These are phyloP conservation scores for Dentipellis sp. DNA, from an alignment of 768 basidiomycete genomes.

Conservation along the genomic window DNA sequence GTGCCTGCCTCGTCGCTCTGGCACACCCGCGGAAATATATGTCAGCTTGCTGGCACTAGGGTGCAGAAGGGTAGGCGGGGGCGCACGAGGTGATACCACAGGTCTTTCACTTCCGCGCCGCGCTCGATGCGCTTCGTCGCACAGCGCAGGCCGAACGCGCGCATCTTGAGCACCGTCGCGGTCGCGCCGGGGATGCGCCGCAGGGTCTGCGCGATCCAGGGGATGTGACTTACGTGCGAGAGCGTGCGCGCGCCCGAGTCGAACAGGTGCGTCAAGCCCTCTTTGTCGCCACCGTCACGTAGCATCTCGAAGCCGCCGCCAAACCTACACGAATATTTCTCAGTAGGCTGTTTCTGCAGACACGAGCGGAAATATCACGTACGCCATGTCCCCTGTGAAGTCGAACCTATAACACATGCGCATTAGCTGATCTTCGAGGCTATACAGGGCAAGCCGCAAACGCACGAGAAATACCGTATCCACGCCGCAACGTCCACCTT, in stretches of 20 bases:
- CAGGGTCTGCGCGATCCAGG: constrained; percentile 23
- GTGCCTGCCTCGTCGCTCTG: not conserved
- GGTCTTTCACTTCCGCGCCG: constrained; percentile 18
- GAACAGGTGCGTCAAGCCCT: constrained; percentile 34
- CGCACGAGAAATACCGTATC: constrained; percentile 21
- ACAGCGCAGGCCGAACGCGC: not conserved
- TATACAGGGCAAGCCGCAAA: not conserved
- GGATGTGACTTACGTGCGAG: constrained; percentile 28
- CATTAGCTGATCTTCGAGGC: not conserved
- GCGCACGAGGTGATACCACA: constrained; percentile 30
- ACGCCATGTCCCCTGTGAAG: constrained; percentile 4
- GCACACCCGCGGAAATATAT: too few species aligned
- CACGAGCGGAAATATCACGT: not conserved
- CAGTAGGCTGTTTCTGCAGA: not conserved
- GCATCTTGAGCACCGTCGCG: not conserved
- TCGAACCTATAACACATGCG: not conserved
- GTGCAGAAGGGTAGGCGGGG: not conserved
- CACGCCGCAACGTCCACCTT: constrained; percentile 4
- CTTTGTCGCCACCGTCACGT: constrained; percentile 30
- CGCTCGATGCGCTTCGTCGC: constrained; percentile 1
- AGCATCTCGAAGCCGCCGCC: constrained; percentile 28
- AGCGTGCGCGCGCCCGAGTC: constrained; percentile 21
- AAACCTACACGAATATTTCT: constrained; percentile 15
- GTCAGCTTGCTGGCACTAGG: too few species aligned
- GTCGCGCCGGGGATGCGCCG: not conserved